phyloP scores from a whole-genome alignment of 345 rosid genomes.

The Acer saccharum region DNA sequence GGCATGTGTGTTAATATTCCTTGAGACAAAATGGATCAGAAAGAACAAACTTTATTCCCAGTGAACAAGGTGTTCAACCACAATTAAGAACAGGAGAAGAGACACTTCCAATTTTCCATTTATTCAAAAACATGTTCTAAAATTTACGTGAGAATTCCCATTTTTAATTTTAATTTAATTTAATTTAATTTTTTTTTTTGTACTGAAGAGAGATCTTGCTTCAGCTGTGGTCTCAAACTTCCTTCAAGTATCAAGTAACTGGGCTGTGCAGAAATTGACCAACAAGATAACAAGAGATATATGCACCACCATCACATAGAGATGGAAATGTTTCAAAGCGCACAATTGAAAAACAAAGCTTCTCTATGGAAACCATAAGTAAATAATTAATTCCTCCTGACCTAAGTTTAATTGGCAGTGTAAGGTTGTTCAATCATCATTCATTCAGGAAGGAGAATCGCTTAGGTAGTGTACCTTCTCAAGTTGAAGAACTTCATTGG shows the following conservation, averaged over 20 bases:
- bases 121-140: neutral
- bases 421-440: too few species aligned
- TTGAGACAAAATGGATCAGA: slow-evolving; percentile 5
- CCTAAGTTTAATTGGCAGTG: neutral
- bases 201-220: neutral
- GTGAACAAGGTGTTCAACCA: neutral
- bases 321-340: slow-evolving; percentile 6
- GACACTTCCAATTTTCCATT: neutral
- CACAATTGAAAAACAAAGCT: neutral
- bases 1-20: slow-evolving; percentile 12
- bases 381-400: neutral
- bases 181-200: too few species aligned
- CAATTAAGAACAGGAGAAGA: neutral
- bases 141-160: neutral
- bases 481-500: slow-evolving; percentile 71
- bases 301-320: neutral
- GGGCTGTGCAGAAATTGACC: neutral
- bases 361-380: neutral
- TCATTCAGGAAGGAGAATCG: slow-evolving; percentile 3
- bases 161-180: too few species aligned
- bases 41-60: neutral
- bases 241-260: neutral
- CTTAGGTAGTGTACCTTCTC: slow-evolving; percentile 64
- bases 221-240: neutral
- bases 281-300: slow-evolving; percentile 7